Base-by-base conservation (phyloP, 163 green algal genomes). In the Chlamydomonas reinhardtii region DNA sequence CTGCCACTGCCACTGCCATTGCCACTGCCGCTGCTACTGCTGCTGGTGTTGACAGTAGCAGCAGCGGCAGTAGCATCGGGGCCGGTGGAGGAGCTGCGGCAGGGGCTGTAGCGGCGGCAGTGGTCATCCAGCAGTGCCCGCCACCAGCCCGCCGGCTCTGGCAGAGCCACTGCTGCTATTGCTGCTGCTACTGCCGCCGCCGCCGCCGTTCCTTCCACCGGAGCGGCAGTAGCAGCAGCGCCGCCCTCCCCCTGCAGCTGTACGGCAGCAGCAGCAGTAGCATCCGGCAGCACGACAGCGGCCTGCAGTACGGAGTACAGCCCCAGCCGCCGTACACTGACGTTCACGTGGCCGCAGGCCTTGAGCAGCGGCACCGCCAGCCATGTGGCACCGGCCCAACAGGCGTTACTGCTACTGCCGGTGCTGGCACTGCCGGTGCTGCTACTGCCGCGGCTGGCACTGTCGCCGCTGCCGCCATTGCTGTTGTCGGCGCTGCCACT, bases 301-400 rank as follows among this genome's bases (percentile, higher is more conserved):
- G 11, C 17, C 20, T 85, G 77, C 56, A 86, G 69, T 34, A 73
- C 35, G n/a, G 48, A 65, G 27, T 52, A 17, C 6, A 91, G 78
- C 17, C 78, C 88, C 56, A 91, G 32, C 0, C 88, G 84, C 31
- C 88, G 70, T 56, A 90, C 74, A 0, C 83, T 85, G 27, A 90
- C 78, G 73, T 91, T 90, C 73, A 73, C 75, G 68, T 91, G 88
- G 17, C 77, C 73, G 37, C 76, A 85, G 27, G 77, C 84, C 83
- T 81, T 81, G 52, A 83, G 73, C 29, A 83, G 6, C 0, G 75
- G 84, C n/a, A 78, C 68, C 27, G 75, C 65, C 39, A 77, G 71
- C 59, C 70, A 85, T 0, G 59, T 85, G 29, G 52, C 73, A 8
- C 25, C 48, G 0, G 5, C 29, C 70, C 52, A 74, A 39, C 6